Evolutionary conservation across 2,329 filamentous ascomycete genomes (phyloP), one percentile per base, ranked within the genome.

Genomic region (Hortaea werneckii): DNA sequence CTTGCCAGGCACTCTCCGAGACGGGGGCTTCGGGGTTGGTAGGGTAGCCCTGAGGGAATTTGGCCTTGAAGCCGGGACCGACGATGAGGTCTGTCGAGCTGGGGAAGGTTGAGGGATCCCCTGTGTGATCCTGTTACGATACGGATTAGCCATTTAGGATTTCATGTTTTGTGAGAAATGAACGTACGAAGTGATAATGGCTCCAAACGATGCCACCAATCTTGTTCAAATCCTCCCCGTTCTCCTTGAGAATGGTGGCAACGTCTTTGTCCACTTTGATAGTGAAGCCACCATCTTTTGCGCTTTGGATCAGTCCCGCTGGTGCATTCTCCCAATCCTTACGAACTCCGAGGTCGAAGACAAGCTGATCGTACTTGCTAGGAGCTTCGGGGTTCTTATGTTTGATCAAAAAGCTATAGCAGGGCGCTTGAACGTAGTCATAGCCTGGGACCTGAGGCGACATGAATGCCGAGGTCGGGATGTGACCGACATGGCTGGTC

Each of bases 391-490:
- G 32, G 38, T 47, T 50, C 1, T 59, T 54, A 42, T 75, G 71
- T 44, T 71, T 62, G 42, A 76, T 68, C 1, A 73, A 58, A 52
- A 75, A 75, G n/a, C 65, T 65, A 54, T 64, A 68, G 4, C 65
- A 61, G 4, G 67, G 67, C 41, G 58, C 60, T 4, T 55, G 54
- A 12, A 69, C 49, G 6, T 54, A 48, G 1, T 58, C 58, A 41
- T 60, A 58, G 29, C 63, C 66, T 44, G 60, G 57, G 29, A 70
- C 66, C 12, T 54, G 48, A 2, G 65, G 60, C 32, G 59, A 55
- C 41, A 66, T 55, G 49, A 67, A 60, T 20, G 43, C 43, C 12
- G 37, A 43, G 0, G 48, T 43, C 20, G 55, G 51, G 1, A 59
- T 46, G 10, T 44, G 44, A 12, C 12, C 37, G 44, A 54, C 47